These are phyloP conservation scores for Trichoderma sp. DNA, from an alignment of 2,329 filamentous ascomycete genomes.

Conservation along the genomic window DNA sequence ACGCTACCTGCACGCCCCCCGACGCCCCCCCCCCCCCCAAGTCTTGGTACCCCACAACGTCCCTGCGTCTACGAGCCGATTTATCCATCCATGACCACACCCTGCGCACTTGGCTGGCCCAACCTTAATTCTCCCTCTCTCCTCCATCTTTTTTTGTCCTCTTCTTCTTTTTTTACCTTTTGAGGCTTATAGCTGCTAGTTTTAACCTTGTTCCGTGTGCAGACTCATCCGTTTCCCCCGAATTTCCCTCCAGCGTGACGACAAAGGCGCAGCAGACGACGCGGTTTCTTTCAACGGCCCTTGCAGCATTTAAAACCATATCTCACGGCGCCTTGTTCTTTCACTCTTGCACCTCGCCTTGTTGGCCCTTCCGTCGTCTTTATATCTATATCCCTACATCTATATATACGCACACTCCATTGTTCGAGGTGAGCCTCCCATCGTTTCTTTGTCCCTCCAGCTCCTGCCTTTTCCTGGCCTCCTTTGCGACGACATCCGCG, in stretches of 20 bases:
- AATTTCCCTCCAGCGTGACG: neutral
- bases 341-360: neutral
- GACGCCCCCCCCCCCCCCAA: conserved; percentile 20
- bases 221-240: neutral
- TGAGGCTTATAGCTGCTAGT: conserved; percentile 19
- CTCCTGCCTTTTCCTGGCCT: conserved; percentile 31
- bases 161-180: conserved; percentile 18
- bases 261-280: neutral
- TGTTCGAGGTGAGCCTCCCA: conserved; percentile 31
- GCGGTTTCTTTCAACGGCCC: neutral
- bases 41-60: conserved; percentile 23
- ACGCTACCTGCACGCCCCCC: conserved; percentile 6
- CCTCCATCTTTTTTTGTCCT: conserved; percentile 14
- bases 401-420: neutral
- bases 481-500: conserved; percentile 26
- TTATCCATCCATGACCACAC: conserved; percentile 28
- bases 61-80: conserved; percentile 27
- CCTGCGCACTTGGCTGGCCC: conserved; percentile 23
- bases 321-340: neutral
- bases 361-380: neutral
- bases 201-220: conserved; percentile 25
- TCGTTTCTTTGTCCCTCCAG: conserved; percentile 25
- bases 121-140: conserved; percentile 28
- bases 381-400: neutral
- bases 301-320: neutral